Base-by-base conservation (phyloP, 139 green algal species). In the Parachlorella kessleri region DNA sequence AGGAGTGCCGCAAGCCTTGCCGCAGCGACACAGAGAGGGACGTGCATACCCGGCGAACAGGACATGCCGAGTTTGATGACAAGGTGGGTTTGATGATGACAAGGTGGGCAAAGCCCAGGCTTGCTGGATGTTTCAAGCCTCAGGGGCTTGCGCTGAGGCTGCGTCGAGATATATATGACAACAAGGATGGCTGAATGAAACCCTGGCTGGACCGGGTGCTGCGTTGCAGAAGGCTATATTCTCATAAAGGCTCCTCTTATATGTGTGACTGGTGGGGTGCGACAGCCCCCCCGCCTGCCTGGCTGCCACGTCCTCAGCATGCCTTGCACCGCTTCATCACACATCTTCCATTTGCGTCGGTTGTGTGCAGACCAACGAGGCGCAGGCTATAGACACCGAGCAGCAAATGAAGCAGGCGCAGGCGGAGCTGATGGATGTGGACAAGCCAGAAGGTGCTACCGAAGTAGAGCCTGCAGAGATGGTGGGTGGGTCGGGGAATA, bases 1-100 rank as follows among this genome's bases (percentile, higher is more conserved):
- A 65, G 0, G 78, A 86, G 7, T 98, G 94, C 73, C 88, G 91
- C 72, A 98, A 98, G 81, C 88, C 91, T 1, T 97, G 93, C 83
- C 83, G 93, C 21, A 91, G 55, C 6, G 77, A 92, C 30, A 90
- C 85, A 4, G 94, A 98, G 78, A 75, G 85, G 30, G 90, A 93
- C 4, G 70, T 97, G 76, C 94, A 98, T 83, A 92, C 86, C 36
- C 89, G 89, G 69, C 84, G 86, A 70, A 98, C 94, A 2, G 90
- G 91, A 0, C 94, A 98, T 71, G 54, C 72, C 0, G 79, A 86
- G 5, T 98, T 90, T 79, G 86, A 89, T 18, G 92, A 98, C 67
- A 88, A 92, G 87, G 88, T 90, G 36, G 0, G 77, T 38, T 18
- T 63, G 55, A 33, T n/a, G n/a, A n/a, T n/a, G n/a, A n/a, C n/a